phyloP scores from a whole-genome alignment of 192 early-diverging fungal species.

The Coemansia sp. region DNA sequence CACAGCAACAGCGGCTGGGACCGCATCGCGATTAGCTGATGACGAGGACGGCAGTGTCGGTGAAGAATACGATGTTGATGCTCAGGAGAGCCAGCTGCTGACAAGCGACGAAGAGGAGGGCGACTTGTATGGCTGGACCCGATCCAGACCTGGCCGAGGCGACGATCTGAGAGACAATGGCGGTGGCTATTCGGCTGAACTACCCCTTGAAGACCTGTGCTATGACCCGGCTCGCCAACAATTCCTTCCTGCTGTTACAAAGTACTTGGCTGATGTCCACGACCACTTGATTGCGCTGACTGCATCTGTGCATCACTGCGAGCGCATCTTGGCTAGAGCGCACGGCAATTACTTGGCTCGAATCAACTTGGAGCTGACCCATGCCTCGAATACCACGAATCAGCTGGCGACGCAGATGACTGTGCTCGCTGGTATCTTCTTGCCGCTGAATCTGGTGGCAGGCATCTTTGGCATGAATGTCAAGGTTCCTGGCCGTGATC shows the following conservation, averaged over 20 bases:
- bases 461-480: conserved; percentile 70
- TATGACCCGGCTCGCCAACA: conserved; percentile 2
- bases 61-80: conserved; percentile 18
- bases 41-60: neutral
- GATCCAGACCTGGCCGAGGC: conserved; percentile 20
- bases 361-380: conserved; percentile 68
- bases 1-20: neutral
- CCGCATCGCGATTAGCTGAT: neutral
- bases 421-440: conserved; percentile 80
- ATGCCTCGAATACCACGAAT: conserved; percentile 76
- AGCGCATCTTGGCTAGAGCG: conserved; percentile 68
- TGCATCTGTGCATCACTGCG: conserved; percentile 70
- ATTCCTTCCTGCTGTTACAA: conserved; percentile 59
- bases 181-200: conserved; percentile 12
- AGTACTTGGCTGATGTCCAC: conserved; percentile 80
- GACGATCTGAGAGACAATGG: conserved; percentile 50
- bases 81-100: conserved; percentile 43
- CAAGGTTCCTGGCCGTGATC: conserved; percentile 44
- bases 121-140: conserved; percentile 42
- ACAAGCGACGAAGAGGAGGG: conserved; percentile 60
- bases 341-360: conserved; percentile 76
- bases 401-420: conserved; percentile 84
- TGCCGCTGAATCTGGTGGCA: conserved; percentile 89
- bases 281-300: conserved; percentile 75
- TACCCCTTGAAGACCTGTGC: neutral